Base-by-base conservation (phyloP, 2,329 filamentous ascomycete species). In the Colletotrichum phormii region DNA sequence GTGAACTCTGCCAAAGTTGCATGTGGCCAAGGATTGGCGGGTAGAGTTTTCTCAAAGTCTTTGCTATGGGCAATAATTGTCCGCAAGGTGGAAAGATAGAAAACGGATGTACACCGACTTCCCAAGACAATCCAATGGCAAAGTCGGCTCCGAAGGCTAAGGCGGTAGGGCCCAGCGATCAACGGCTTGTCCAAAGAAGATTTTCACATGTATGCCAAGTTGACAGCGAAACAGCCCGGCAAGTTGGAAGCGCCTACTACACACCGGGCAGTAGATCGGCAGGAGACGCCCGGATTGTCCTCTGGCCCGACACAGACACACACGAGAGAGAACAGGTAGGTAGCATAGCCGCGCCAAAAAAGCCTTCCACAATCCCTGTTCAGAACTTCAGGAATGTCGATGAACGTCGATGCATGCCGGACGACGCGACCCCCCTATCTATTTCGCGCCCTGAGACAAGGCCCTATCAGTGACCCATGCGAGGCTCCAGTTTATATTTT, bases 151-250 rank as follows among this genome's bases (percentile, higher is more conserved):
- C 18, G 42, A 49, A 49, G 29, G 60, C 29, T 35, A 24, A 8
- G 29, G 31, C n/a, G 60, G 60, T 9, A 53, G 15, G 29, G n/a
- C 29, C 59, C 42, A 18, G 22, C 31, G 61, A 64, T 64, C 61
- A 37, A 26, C 46, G n/a, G 22, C 49, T 37, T 13, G 35, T 57
- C 51, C 26, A 53, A 64, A 51, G 55, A 55, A 57, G 51, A 64
- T 55, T 73, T 73, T 73, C 71, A 73, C 71, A 73, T 73, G 71
- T 65, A 46, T 49, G 71, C 71, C 66, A 71, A 57, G 60, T 61
- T 62, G 35, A 37, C 60, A 57, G 22, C 18, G 7, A 22, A n/a
- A 22, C 65, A 62, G 42, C 26, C 61, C 46, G 42, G 70, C 54
- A 61, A 49, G 33, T 65, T 61, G 66, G 71, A 73, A 37, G 60